Base-by-base conservation (phyloP, 371 early-diverging fungal genomes). In the Mortierella sp. region DNA sequence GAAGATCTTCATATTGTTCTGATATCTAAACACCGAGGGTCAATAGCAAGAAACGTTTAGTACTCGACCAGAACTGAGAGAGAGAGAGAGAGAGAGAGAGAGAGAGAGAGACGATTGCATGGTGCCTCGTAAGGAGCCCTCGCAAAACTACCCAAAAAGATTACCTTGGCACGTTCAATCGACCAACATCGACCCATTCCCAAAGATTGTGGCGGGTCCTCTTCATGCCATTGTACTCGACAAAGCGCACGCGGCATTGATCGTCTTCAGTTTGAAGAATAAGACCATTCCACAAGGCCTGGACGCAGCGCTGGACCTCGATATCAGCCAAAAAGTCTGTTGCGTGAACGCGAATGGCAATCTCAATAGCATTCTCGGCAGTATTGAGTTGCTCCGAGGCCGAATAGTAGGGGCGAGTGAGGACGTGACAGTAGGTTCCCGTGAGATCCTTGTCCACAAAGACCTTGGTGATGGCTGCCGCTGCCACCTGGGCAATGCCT, bases 201-300 rank as follows among this genome's bases (percentile, higher is more conserved):
- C 73, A 67, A 13, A 73, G 48, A 6, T 18, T 2, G 24, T 54
- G 62, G 18, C 73, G 62, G 13, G 65, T 58, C 38, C 80, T 58
- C 21, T 70, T 57, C 24, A 66, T 48, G 19, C 78, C 70, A 14
- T 55, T 63, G 56, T 79, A 79, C 45, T 73, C 73, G 43, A 79
- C 67, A 57, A 79, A 79, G 43, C 67, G 59, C 28, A 80, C 64
- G 13, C 71, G 67, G 23, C 64, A 69, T 9, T 73, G 61, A 2
- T 73, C 73, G n/a, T 79, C 80, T 49, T 73, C 71, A 0, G 43
- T 53, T 42, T 78, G 81, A 1, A 80, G 62, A 14, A 80, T 62
- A 8, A 69, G 49, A 23, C 81, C 81, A 19, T 72, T 80, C 81
- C 81, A 80, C 12, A 80, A 51, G n/a, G 72, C 81, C 43, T 80